These are phyloP conservation scores for Omphalotus olearius DNA, from an alignment of 1,284 basidiomycete species.

Conservation along the genomic window DNA sequence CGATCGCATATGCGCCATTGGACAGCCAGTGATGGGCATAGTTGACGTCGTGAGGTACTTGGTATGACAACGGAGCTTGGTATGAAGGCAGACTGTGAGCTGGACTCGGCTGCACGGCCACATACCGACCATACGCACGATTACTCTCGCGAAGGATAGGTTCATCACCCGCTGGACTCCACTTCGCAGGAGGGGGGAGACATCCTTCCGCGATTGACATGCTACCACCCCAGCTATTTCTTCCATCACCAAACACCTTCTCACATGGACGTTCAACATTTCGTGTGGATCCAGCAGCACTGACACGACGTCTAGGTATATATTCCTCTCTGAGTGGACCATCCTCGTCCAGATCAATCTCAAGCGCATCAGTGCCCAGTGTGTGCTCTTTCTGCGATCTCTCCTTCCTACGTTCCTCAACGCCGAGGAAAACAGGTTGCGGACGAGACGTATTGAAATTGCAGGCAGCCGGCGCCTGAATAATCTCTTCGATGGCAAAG, in stretches of 20 bases:
- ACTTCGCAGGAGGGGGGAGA: constrained; percentile 72
- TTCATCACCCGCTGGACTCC: constrained; percentile 75
- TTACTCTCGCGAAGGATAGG: constrained; percentile 55
- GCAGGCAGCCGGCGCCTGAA: constrained; percentile 39
- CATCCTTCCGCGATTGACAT: constrained; percentile 28
- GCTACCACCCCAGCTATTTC: constrained; percentile 27
- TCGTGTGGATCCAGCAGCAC: constrained; percentile 28
- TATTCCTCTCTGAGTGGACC: constrained; percentile 78
- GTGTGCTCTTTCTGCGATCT: constrained; percentile 38
- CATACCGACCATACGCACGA: constrained; percentile 50
- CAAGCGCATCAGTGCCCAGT: constrained; percentile 44
- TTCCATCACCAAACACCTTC: constrained; percentile 11
- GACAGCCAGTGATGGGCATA: constrained; percentile 37
- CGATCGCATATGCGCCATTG: constrained; percentile 24
- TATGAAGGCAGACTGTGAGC: constrained; percentile 25
- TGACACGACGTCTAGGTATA: constrained; percentile 60
- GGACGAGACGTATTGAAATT: constrained; percentile 29
- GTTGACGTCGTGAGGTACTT: constrained; percentile 22
- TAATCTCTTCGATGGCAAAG: constrained; percentile 64
- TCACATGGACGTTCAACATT: constrained; percentile 17
- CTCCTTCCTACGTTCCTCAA: constrained; percentile 58
- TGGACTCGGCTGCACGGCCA: constrained; percentile 57
- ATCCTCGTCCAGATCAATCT: constrained; percentile 77
- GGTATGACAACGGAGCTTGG: constrained; percentile 20
- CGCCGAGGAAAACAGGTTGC: constrained; percentile 65